Evolutionary conservation across 768 basidiomycete genomes (phyloP).

Genomic region (Fomitopsis pulvina): DNA sequence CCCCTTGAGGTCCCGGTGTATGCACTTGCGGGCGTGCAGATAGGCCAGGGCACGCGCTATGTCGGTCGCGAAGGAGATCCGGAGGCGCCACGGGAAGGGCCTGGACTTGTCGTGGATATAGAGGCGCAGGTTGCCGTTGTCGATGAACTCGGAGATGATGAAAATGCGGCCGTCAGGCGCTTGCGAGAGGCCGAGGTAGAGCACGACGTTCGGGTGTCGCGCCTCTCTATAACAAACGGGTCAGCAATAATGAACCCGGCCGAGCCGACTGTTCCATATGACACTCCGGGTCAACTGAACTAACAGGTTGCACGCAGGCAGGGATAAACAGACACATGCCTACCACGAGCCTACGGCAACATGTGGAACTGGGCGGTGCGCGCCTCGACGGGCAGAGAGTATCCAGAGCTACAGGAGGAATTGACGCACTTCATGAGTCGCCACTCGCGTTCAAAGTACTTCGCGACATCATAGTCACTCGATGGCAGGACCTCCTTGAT

Average conservation of each 20-base stretch:
- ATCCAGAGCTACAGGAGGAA: no score
- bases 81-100: slow-evolving; percentile 89
- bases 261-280: no score
- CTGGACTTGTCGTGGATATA: slow-evolving; percentile 84
- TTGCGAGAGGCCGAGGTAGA: slow-evolving; percentile 85
- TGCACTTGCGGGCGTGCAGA: slow-evolving; percentile 88
- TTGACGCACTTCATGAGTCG: slow-evolving; percentile 73
- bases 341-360: no score
- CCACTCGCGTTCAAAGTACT: slow-evolving; percentile 99
- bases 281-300: no score
- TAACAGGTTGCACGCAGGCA: no score
- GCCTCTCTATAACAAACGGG: slow-evolving; percentile 51
- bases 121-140: slow-evolving; percentile 82
- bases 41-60: slow-evolving; percentile 94
- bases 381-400: no score
- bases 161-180: slow-evolving; percentile 86
- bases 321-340: no score
- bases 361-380: no score
- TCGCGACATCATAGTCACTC: slow-evolving; percentile 87
- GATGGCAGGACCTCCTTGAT: slow-evolving; percentile 95
- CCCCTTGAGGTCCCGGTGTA: slow-evolving; percentile 90
- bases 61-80: slow-evolving; percentile 92
- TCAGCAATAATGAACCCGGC: no score
- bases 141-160: slow-evolving; percentile 93
- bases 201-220: slow-evolving; percentile 87